Evolutionary conservation across 371 early-diverging fungal species (phyloP).

Genomic region (Apophysomyces elegans): DNA sequence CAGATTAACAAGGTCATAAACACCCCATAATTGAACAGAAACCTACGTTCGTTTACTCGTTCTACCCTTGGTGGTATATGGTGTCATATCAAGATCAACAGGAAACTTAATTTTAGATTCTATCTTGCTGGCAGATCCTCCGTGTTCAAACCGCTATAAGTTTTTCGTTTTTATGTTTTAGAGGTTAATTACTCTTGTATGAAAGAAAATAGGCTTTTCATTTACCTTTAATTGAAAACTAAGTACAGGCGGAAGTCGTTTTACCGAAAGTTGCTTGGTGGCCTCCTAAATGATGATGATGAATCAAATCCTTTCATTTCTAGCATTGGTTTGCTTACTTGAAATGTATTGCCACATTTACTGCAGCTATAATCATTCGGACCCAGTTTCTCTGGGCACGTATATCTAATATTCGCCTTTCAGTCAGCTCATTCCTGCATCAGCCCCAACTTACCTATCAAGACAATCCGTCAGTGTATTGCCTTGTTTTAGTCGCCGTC

Average conservation of each 20-base stretch:
- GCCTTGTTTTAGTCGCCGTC: conserved; percentile 32
- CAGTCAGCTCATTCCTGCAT: background rate
- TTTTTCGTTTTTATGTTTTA: conserved; percentile 1
- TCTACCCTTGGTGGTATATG: conserved; percentile 70
- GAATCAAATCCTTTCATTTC: background rate
- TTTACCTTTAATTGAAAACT: conserved; percentile 88
- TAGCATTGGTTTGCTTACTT: conserved; percentile 22
- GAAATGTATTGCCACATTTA: conserved; percentile 68
- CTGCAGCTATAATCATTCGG: conserved; percentile 76
- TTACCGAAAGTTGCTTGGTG: conserved; percentile 86
- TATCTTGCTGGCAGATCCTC: conserved; percentile 75
- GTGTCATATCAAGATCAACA: conserved; percentile 90
- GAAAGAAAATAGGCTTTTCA: background rate
- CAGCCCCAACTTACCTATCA: conserved; percentile 44
- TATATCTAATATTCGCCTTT: conserved; percentile 56
- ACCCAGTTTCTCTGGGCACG: conserved; percentile 73
- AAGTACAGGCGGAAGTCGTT: conserved; percentile 85
- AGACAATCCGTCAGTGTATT: conserved; percentile 60
- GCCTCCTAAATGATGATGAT: conserved; percentile 53
- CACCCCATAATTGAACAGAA: too few species aligned
- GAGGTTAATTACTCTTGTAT: background rate
- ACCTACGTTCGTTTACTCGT: conserved; percentile 28
- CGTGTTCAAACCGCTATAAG: conserved; percentile 84
- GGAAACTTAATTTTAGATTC: conserved; percentile 89
- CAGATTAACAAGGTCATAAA: too few species aligned